phyloP scores from a whole-genome alignment of 352 stramenopile genomes.

The Blastocystis sp. region DNA sequence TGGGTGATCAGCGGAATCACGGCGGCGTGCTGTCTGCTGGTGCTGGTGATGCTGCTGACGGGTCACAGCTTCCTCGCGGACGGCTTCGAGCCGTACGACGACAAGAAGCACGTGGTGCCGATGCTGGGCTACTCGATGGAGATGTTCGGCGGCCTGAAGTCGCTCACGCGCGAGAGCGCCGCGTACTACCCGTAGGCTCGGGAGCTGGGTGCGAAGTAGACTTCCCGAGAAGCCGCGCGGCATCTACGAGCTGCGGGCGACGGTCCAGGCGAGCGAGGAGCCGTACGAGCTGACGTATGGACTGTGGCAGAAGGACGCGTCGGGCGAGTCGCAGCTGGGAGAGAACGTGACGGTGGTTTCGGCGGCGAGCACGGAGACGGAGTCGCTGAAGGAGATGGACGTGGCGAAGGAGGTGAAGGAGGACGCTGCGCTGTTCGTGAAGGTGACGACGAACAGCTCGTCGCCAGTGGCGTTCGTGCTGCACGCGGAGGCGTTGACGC shows the following conservation, averaged over 20 bases:
- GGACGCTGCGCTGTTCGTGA: not conserved
- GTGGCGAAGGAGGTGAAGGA: not conserved
- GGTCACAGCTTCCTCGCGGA: not conserved
- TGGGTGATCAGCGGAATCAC: constrained; percentile 27
- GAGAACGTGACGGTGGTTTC: not conserved
- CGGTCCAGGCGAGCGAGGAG: not conserved
- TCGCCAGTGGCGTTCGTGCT: constrained; percentile 50
- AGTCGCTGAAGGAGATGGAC: constrained; percentile 21
- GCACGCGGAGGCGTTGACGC: constrained; percentile 8
- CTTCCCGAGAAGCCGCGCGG: not conserved
- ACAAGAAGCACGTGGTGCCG: not conserved
- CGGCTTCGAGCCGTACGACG: not conserved
- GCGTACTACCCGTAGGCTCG: not conserved
- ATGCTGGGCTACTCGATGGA: constrained; percentile 50
- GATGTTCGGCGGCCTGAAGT: constrained; percentile 42
- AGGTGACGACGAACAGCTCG: constrained; percentile 17
- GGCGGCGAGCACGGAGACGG: not conserved
- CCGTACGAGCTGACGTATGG: not conserved
- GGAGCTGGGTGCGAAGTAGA: not conserved
- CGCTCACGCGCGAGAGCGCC: not conserved
- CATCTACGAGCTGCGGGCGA: constrained; percentile 24
- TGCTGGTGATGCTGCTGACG: not conserved
- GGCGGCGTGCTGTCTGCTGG: not conserved
- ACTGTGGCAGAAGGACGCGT: not conserved
- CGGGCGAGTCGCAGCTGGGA: not conserved